A percentile compares a stretch with the other conserved stretches of the same genome.
Conservation (phyloP, 2,329 filamentous ascomycete genomes). For the Alternaria sp. region DNA sequence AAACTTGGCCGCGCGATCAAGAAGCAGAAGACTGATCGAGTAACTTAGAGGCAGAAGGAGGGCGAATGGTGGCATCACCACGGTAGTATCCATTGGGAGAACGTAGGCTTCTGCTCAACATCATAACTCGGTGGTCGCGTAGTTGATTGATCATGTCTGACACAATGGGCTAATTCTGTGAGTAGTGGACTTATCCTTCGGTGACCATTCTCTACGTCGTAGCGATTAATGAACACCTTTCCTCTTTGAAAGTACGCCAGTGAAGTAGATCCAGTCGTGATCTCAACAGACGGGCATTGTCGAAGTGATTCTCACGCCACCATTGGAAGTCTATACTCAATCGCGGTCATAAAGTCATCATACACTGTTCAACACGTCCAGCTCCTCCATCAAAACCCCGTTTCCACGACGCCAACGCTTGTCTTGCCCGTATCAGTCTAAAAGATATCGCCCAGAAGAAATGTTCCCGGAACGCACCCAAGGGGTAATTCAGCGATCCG, state of each 20-base stretch:
- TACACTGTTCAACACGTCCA: neutral
- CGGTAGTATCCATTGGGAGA: neutral
- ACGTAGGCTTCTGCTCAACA: neutral
- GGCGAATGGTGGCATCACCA: neutral
- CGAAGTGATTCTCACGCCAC: neutral
- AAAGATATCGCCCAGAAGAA: constrained; percentile 18
- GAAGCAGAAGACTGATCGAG: constrained; percentile 1
- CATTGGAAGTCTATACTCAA: neutral
- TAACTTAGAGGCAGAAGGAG: neutral
- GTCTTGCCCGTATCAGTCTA: neutral
- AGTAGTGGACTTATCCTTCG: neutral
- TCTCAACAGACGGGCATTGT: neutral
- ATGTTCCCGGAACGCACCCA: constrained; percentile 5
- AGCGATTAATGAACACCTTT: neutral
- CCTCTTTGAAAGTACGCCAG: neutral
- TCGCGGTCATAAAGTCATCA: neutral
- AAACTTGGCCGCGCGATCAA: neutral
- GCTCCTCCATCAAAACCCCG: neutral
- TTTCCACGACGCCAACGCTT: neutral
- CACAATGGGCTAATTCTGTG: neutral
- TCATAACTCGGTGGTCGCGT: neutral
- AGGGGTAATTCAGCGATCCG: neutral
- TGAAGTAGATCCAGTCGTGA: neutral
- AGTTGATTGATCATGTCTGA: neutral
- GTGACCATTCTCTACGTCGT: neutral